Evolutionary conservation across 345 rosid genomes (phyloP), one percentile per base, ranked within the genome.

Genomic region (Salix exigua): DNA sequence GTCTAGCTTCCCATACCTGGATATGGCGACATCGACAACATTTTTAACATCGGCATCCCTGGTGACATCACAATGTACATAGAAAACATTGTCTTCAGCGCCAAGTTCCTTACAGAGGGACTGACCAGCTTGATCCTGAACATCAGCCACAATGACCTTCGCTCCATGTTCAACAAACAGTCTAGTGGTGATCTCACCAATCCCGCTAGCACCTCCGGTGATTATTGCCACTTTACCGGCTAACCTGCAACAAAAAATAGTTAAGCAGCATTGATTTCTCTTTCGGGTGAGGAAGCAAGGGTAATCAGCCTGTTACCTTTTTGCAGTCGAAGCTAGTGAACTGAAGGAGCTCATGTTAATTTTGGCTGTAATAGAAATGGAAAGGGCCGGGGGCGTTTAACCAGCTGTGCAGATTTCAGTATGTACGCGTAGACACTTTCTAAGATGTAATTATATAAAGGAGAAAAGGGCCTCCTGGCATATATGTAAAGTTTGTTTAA

Each of bases 191-290:
- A 80, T 80, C 51, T 37, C 84, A 17, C 90, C 88, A 21, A 87
- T 80, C 68, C 77, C 86, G 30, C 88, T 80, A 0, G 88, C 87
- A 17, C 90, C 88, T 53, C 88, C 88, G 1, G 86, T 83, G 50
- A 86, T 80, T 46, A 86, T 18, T n/a, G 88, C 88, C 30, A 86
- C 88, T 65, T 86, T 86, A 19, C 86, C 88, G n/a, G 74, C 79
- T 37, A 86, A 60, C 73, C 87, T 86, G 79, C 30, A 73, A 48
- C n/a, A 38, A 8, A 16, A 38, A 23, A 1, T 5, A 66, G 17
- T 1, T 4, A 33, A 2, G 31, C 6, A 33, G 10, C 31, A 13
- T n/a, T 28, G 26, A 63, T n/a, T 23, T 46, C 16, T 46, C 17
- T 2, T 46, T 46, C 50, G 17, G 50, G 18, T 46, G 50, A 21